Evolutionary conservation across 139 green algal species (phyloP).

Genomic region (Chlorella sorokiniana): DNA sequence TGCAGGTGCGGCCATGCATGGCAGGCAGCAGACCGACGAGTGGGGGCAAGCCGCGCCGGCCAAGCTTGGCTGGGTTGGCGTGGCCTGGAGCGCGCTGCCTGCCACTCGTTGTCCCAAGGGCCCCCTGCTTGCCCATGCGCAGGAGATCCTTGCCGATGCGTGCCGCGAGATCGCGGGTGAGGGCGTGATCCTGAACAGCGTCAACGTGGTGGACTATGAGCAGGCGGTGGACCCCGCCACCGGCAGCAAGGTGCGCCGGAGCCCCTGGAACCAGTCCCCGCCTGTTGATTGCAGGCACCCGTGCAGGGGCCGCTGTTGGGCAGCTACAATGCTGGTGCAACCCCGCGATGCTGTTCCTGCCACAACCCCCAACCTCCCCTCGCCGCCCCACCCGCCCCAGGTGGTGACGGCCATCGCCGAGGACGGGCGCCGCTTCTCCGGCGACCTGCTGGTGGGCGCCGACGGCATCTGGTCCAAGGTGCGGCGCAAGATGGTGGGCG

Average conservation of each 20-base stretch:
- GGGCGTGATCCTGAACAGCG: conserved; percentile 68
- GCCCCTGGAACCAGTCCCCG: too few relatives aligned
- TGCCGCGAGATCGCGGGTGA: conserved; percentile 45
- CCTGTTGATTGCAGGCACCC: neutral
- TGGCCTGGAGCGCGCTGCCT: neutral
- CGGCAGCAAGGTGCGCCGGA: neutral
- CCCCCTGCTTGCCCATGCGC: neutral
- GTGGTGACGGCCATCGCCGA: conserved; percentile 63
- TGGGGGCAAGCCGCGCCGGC: too few relatives aligned
- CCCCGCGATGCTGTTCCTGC: neutral
- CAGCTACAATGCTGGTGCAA: neutral
- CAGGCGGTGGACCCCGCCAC: conserved; percentile 37
- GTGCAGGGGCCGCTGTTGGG: neutral
- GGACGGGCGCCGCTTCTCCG: conserved; percentile 70
- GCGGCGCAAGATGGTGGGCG: conserved; percentile 66
- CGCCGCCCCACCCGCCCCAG: conserved; percentile 10
- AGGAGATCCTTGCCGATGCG: conserved; percentile 70
- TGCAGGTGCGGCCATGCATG: conserved; percentile 47
- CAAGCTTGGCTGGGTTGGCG: neutral
- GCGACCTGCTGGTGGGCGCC: conserved; percentile 91
- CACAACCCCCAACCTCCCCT: neutral
- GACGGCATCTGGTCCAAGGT: conserved; percentile 95
- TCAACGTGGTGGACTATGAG: conserved; percentile 62
- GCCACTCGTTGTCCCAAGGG: neutral
- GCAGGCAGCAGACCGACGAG: too few relatives aligned